These are phyloP conservation scores for Trichoderma sp. DNA, from an alignment of 2,329 filamentous ascomycete genomes.

Conservation along the genomic window DNA sequence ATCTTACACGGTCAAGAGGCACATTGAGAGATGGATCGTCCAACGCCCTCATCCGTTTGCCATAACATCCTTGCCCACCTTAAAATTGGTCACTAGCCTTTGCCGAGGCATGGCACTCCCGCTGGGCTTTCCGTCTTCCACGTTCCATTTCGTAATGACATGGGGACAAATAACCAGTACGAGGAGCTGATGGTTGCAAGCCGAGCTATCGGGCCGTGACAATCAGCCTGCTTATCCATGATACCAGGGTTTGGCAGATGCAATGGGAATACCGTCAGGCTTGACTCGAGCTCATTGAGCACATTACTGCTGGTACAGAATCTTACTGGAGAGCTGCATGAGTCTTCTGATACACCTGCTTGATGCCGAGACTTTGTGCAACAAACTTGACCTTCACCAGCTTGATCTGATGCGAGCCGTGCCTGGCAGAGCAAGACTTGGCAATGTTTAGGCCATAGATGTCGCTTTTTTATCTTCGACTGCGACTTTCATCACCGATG, in stretches of 20 bases:
- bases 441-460: not conserved
- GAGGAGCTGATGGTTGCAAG: not conserved
- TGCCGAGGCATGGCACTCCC: not conserved
- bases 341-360: not conserved
- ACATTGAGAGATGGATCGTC: not conserved
- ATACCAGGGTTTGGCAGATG: not conserved
- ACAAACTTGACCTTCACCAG: not conserved
- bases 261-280: not conserved
- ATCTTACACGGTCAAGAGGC: not conserved
- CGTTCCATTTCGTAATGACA: not conserved
- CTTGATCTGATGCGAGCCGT: not conserved
- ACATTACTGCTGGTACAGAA: not conserved
- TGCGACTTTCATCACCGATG: not conserved
- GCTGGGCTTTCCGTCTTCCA: not conserved
- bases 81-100: not conserved
- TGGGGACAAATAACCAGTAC: not conserved
- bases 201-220: constrained; percentile 1
- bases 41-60: not conserved
- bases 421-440: not conserved
- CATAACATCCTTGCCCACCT: not conserved
- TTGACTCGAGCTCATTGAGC: constrained; percentile 15
- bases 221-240: not conserved
- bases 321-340: not conserved
- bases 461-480: not conserved
- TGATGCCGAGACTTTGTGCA: not conserved